Evolutionary conservation across 371 early-diverging fungal species (phyloP).

Genomic region (Lichtheimia ornata): DNA sequence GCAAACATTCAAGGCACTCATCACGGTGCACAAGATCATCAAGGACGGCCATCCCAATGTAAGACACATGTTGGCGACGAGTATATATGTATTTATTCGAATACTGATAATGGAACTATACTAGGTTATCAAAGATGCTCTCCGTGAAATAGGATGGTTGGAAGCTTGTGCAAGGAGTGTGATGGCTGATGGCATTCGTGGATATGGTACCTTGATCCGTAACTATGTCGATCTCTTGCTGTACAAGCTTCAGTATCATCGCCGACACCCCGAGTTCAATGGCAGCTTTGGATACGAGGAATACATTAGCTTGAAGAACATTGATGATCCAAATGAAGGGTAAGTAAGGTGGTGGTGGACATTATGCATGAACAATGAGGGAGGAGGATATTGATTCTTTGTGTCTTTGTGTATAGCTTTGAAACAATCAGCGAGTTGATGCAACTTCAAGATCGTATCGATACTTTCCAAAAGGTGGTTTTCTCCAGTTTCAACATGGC

Average conservation of each 20-base stretch:
- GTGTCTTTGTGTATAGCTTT: conserved; percentile 53
- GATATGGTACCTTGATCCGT: conserved; percentile 89
- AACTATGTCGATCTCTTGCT: conserved; percentile 88
- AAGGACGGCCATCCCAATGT: conserved; percentile 89
- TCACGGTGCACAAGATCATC: conserved; percentile 93
- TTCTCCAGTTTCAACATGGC: conserved; percentile 83
- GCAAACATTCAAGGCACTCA: conserved; percentile 93
- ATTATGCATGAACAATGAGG: background rate
- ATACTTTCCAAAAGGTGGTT: conserved; percentile 87
- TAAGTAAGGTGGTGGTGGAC: conserved; percentile 27
- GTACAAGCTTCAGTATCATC: conserved; percentile 91
- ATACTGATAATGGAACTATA: background rate
- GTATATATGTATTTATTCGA: background rate
- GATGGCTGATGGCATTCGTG: conserved; percentile 62
- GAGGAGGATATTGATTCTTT: background rate
- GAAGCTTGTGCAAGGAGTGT: conserved; percentile 70
- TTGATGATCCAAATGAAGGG: conserved; percentile 98
- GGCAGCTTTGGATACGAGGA: conserved; percentile 97
- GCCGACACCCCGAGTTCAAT: conserved; percentile 89
- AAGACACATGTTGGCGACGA: conserved; percentile 10
- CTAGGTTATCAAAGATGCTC: conserved; percentile 76
- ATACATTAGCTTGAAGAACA: conserved; percentile 88
- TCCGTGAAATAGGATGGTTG: conserved; percentile 67
- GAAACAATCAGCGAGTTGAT: conserved; percentile 94
- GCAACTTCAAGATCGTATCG: conserved; percentile 87